A percentile compares a stretch with the other conserved stretches of the same genome.
Evolutionary conservation across 2,329 filamentous ascomycete species (phyloP).

Genomic region (Rhinocladiella mackenziei): DNA sequence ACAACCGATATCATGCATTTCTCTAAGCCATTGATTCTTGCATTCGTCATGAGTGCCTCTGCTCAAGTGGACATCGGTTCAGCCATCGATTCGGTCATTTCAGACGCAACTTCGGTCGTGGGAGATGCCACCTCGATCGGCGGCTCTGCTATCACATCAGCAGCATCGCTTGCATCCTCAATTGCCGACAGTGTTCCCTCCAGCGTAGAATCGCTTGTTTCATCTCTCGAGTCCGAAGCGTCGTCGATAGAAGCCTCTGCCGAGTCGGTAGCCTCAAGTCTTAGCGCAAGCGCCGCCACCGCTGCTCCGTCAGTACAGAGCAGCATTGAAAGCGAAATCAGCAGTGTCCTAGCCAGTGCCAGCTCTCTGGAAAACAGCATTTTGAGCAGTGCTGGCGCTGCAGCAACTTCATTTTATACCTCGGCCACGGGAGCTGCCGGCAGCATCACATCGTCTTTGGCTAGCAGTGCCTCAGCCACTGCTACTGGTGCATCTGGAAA

Average conservation of each 20-base stretch:
- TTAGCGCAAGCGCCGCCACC: constrained; percentile 17
- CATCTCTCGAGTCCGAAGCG: constrained; percentile 9
- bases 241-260: constrained; percentile 13
- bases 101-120: constrained; percentile 13
- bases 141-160: constrained; percentile 7
- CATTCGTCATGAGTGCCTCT: constrained; percentile 14
- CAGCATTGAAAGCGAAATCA: constrained; percentile 21
- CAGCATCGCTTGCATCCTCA: constrained; percentile 17
- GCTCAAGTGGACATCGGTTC: constrained; percentile 17
- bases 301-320: constrained; percentile 12
- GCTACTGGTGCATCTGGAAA: constrained; percentile 13
- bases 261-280: constrained; percentile 14
- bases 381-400: constrained; percentile 10
- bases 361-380: constrained; percentile 10
- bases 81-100: constrained; percentile 14
- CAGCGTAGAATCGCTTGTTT: constrained; percentile 10
- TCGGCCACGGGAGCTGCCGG: constrained; percentile 13
- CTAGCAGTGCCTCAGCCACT: constrained; percentile 10
- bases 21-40: constrained; percentile 19
- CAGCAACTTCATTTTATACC: constrained; percentile 10
- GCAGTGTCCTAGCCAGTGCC: constrained; percentile 17
- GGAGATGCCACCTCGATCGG: constrained; percentile 10
- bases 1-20: constrained; percentile 27
- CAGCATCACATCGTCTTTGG: constrained; percentile 3
- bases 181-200: constrained; percentile 10